A percentile compares a stretch with the other conserved stretches of the same genome.
These are phyloP conservation scores for Bacterosira constricta DNA, from an alignment of 108 stramenopile species.

Conservation along the genomic window DNA sequence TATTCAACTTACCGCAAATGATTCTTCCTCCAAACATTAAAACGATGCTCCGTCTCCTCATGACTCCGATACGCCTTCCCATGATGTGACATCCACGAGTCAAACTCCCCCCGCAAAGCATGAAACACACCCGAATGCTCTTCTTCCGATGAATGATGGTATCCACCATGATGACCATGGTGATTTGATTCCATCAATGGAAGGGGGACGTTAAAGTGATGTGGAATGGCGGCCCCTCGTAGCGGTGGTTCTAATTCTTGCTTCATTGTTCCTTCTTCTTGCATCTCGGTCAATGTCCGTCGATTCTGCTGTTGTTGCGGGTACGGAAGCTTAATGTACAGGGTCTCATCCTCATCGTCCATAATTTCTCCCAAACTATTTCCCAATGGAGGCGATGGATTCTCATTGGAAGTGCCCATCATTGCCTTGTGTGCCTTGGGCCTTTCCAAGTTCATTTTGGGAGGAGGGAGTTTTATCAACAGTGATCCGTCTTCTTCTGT, in stretches of 20 bases:
- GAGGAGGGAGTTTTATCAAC: constrained; percentile 46
- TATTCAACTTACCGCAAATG: constrained; percentile 56
- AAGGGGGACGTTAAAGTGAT: constrained; percentile 16
- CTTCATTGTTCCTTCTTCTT: neutral
- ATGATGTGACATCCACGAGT: constrained; percentile 68
- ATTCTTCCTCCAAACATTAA: constrained; percentile 80
- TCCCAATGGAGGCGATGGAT: neutral
- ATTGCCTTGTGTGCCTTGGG: too few species aligned
- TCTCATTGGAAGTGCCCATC: neutral
- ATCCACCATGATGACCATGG: neutral
- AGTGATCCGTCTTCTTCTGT: constrained; percentile 40
- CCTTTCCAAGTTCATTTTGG: constrained; percentile 27
- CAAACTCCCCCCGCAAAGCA: constrained; percentile 67
- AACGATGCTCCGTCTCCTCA: constrained; percentile 75
- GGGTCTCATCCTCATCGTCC: constrained; percentile 22
- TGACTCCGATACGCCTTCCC: constrained; percentile 61
- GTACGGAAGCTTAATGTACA: constrained; percentile 46
- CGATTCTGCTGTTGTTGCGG: neutral
- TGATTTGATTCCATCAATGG: constrained; percentile 5
- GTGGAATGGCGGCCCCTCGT: constrained; percentile 11
- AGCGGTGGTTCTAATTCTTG: constrained; percentile 33
- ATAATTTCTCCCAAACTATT: too few species aligned
- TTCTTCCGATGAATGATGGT: neutral
- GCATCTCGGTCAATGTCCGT: neutral
- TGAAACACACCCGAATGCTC: constrained; percentile 27